Conservation (phyloP, 495 filamentous ascomycete species). For the Penicillium turbatum region DNA sequence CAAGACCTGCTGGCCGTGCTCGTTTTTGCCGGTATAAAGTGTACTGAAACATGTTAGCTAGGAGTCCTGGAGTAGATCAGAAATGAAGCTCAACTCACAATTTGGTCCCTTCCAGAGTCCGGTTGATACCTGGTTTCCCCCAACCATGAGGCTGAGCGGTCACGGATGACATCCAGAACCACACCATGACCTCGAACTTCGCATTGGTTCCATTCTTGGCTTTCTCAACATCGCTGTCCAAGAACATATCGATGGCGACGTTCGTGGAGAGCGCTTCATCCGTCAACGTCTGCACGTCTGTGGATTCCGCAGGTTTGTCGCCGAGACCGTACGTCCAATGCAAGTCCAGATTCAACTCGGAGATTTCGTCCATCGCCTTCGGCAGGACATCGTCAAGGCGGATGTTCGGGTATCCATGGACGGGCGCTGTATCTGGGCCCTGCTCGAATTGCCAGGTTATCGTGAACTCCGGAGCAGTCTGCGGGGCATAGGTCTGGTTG, state of each 20-base stretch:
- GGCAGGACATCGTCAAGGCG: slow-evolving; percentile 26
- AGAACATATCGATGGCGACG: slow-evolving; percentile 47
- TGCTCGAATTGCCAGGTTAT: slow-evolving; percentile 35
- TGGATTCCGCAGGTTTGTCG: slow-evolving; percentile 15
- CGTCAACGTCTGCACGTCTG: slow-evolving; percentile 13
- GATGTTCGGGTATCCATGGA: slow-evolving; percentile 40
- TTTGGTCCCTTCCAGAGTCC: slow-evolving; percentile 22
- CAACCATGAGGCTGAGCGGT: slow-evolving; percentile 26
- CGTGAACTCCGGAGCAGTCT: slow-evolving; percentile 34
- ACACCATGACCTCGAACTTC: slow-evolving; percentile 45
- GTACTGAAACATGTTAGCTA: slow-evolving; percentile 17
- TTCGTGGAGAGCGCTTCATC: slow-evolving; percentile 29
- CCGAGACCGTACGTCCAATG: slow-evolving; percentile 38
- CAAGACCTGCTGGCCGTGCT: slow-evolving; percentile 25
- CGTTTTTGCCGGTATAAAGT: slow-evolving; percentile 29
- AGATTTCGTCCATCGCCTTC: slow-evolving; percentile 16
- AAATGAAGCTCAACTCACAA: slow-evolving; percentile 29
- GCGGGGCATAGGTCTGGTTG: slow-evolving; percentile 32
- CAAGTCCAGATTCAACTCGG: slow-evolving; percentile 25
- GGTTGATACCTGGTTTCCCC: slow-evolving; percentile 4
- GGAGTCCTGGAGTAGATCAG: not conserved
- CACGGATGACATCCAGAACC: slow-evolving; percentile 32
- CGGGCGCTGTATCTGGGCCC: slow-evolving; percentile 21
- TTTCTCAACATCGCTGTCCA: slow-evolving; percentile 29
- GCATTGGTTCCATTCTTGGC: slow-evolving; percentile 28